Base-by-base conservation (phyloP, 768 basidiomycete species). In the Leccinum subtestaceum region DNA sequence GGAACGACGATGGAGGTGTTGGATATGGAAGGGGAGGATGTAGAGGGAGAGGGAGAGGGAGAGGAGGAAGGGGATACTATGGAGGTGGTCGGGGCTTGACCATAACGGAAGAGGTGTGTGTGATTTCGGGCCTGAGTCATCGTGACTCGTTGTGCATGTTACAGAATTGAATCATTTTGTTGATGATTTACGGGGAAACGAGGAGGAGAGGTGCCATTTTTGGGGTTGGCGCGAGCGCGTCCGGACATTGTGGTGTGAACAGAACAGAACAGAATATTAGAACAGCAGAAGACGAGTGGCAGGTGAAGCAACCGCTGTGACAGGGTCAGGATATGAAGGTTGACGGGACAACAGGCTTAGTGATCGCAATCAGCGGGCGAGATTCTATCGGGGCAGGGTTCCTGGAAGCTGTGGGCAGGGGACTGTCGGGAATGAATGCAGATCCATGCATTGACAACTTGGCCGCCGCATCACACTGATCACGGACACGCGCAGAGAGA, bases 1-100 rank as follows among this genome's bases (percentile, higher is more conserved):
- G 90, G 89, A 63, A 79, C 76, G 62, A 76, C 74, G 58, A 69
- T 93, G 80, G 88, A 93, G 75, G 79, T 86, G 48, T 76, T 91
- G 66, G 91, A 93, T 78, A 77, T 93, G 75, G 91, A 90, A 77
- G 87, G 80, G 56, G 85, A 85, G 62, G 73, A 72, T 48, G 69
- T 69, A 70, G 82, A 80, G 69, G 78, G 65, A 57, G 77, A 68
- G 8, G 73, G 73, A 70, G 82, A 80, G 70, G 78, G 65, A 57
- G 77, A 68, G 8, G 73, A 74, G 46, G 76, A 74, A 46, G 57
- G 21, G 21, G 72, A 66, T 60, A 31, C 29, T 31, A 63, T 69
- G 67, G 71, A 68, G 59, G 61, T 57, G 55, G 64, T 62, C 57
- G 69, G 60, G 59, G 32, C 61, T 55, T 66, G 57, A 65, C 52